Percentiles rank a stretch among this genome's conserved stretches.
Evolutionary conservation across 2,329 filamentous ascomycete genomes (phyloP).

Genomic region (Diplodia seriata): DNA sequence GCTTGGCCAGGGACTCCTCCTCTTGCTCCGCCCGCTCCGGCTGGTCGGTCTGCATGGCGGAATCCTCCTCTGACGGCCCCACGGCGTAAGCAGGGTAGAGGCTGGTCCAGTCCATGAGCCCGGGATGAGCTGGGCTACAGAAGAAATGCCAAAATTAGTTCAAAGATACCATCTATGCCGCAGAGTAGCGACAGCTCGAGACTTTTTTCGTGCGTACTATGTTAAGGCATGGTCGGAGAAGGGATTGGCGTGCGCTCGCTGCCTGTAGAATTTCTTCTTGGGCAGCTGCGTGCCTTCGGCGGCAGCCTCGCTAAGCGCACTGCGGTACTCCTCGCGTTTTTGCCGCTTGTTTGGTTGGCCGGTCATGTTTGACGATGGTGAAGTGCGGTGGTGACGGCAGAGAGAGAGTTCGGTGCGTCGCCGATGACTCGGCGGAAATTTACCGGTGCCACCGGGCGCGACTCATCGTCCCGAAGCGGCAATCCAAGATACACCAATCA

Average conservation of each 20-base stretch:
- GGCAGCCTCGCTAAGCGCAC: conserved; percentile 45
- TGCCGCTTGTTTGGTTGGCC: conserved; percentile 48
- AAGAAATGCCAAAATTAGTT: neutral
- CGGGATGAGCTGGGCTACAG: conserved; percentile 75
- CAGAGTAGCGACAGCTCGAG: neutral
- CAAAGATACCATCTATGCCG: neutral
- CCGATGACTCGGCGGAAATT: conserved; percentile 27
- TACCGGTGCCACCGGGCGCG: conserved; percentile 10
- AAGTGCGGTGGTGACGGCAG: conserved; percentile 17
- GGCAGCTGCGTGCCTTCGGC: conserved; percentile 74
- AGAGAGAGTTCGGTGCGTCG: conserved; percentile 12
- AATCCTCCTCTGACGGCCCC: conserved; percentile 33
- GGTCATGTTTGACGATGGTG: conserved; percentile 39
- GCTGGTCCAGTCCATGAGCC: conserved; percentile 87
- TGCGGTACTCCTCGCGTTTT: conserved; percentile 57
- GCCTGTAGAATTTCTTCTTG: conserved; percentile 94
- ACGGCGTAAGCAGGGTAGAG: conserved; percentile 78
- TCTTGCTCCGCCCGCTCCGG: conserved; percentile 34
- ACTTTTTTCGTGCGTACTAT: conserved; percentile 66
- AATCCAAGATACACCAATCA: conserved; percentile 14
- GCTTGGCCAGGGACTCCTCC: conserved; percentile 37
- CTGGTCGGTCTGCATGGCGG: conserved; percentile 21
- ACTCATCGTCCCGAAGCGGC: conserved; percentile 22
- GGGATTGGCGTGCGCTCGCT: conserved; percentile 95
- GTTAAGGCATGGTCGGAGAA: conserved; percentile 91